A percentile compares a stretch with the other conserved stretches of the same genome.
phyloP scores from a whole-genome alignment of 2,329 filamentous ascomycete genomes.

The Diaporthe batatas region DNA sequence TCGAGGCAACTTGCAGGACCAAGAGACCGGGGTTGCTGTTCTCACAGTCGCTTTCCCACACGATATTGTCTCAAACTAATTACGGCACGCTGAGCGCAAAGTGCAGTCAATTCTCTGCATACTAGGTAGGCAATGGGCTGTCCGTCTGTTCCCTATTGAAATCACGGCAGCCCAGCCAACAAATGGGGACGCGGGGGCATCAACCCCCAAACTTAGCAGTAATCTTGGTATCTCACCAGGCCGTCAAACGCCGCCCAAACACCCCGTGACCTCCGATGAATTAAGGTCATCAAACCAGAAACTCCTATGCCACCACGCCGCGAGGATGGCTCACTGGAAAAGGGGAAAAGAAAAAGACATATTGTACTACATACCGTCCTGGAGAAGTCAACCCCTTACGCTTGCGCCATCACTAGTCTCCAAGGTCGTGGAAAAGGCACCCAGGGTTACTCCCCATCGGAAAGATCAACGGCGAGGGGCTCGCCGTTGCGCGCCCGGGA shows the following conservation, averaged over 20 bases:
- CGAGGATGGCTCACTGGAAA: slow-evolving; percentile 3
- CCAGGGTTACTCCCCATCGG: slow-evolving; percentile 47
- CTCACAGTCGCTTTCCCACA: not conserved
- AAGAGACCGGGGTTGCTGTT: not conserved
- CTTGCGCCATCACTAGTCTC: not conserved
- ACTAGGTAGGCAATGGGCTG: not conserved
- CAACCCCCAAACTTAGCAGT: slow-evolving; percentile 3
- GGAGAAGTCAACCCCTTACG: not conserved
- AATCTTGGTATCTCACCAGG: slow-evolving; percentile 31
- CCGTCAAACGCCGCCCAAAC: slow-evolving; percentile 26
- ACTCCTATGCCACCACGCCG: slow-evolving; percentile 15
- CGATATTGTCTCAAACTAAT: too few relatives aligned
- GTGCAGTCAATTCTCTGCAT: not conserved
- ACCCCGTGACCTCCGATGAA: slow-evolving; percentile 21
- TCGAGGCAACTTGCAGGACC: not conserved
- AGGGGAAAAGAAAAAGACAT: not conserved
- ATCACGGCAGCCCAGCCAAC: slow-evolving; percentile 5
- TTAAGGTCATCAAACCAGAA: slow-evolving; percentile 12
- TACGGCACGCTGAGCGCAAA: not conserved
- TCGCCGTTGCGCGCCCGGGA: slow-evolving; percentile 41
- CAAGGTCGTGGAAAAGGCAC: slow-evolving; percentile 40
- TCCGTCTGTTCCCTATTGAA: not conserved
- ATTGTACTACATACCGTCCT: not conserved
- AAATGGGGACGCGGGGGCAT: not conserved
- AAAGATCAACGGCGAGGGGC: slow-evolving; percentile 48